These are phyloP conservation scores for Aspergillus hortae DNA, from an alignment of 2,329 filamentous ascomycete species.

Conservation along the genomic window DNA sequence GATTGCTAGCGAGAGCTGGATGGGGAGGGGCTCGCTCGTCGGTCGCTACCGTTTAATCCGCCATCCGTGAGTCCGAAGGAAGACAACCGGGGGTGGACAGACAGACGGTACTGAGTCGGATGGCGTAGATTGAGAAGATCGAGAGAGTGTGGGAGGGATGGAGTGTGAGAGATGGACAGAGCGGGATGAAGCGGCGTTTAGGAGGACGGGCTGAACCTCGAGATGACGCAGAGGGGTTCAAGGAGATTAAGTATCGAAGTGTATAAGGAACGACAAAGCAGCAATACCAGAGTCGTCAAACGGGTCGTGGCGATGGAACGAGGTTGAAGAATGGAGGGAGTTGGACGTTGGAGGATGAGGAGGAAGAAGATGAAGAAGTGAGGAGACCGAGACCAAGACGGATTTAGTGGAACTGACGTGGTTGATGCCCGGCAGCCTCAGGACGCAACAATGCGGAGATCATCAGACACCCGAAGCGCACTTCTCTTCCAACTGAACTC, in stretches of 20 bases:
- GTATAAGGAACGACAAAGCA: constrained; percentile 2
- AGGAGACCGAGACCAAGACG: constrained; percentile 13
- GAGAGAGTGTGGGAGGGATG: background rate
- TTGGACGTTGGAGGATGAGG: constrained; percentile 1
- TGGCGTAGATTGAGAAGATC: constrained; percentile 7
- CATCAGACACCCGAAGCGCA: constrained; percentile 34
- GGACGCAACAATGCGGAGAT: constrained; percentile 28
- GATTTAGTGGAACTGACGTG: constrained; percentile 20
- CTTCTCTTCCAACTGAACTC: constrained; percentile 12
- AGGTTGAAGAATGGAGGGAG: constrained; percentile 2
- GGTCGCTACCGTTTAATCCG: constrained; percentile 37
- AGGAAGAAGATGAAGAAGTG: constrained; percentile 11
- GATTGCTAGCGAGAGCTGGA: constrained; percentile 29
- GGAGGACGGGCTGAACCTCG: background rate
- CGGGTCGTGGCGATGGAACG: background rate
- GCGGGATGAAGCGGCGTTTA: background rate
- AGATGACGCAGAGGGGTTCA: background rate
- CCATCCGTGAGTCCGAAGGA: constrained; percentile 36
- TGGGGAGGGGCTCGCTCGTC: constrained; percentile 28
- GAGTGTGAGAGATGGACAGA: background rate
- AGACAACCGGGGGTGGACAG: constrained; percentile 15
- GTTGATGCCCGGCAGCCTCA: constrained; percentile 23
- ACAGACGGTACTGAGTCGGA: constrained; percentile 16
- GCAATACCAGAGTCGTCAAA: constrained; percentile 1
- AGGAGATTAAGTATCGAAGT: constrained; percentile 2